Conservation (phyloP, 768 basidiomycete species). For the Hygrophorus russula region DNA sequence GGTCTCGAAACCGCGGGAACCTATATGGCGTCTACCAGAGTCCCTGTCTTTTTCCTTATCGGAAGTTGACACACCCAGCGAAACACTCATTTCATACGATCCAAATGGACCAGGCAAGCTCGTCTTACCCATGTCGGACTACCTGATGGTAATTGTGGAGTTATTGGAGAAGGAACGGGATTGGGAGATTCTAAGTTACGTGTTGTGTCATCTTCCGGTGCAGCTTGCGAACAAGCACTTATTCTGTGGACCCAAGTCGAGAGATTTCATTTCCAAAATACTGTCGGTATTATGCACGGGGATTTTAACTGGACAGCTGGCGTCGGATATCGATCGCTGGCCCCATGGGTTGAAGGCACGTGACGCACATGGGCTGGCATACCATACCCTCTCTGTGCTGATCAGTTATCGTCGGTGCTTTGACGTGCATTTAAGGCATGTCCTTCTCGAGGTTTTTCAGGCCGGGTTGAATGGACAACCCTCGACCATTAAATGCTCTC, state of each 20-base stretch:
- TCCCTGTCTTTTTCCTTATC: conserved; percentile 40
- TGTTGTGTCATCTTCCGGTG: conserved; percentile 81
- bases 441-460: conserved; percentile 65
- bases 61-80: conserved; percentile 53
- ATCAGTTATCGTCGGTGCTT: conserved; percentile 81
- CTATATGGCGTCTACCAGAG: conserved; percentile 67
- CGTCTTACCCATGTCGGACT: conserved; percentile 65
- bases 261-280: conserved; percentile 49
- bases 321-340: conserved; percentile 44
- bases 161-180: conserved; percentile 68
- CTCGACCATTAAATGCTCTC: conserved; percentile 75
- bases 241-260: conserved; percentile 82
- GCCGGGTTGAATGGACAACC: conserved; percentile 59
- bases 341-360: conserved; percentile 52
- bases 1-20: conserved; percentile 25
- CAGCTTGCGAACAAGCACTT: conserved; percentile 94
- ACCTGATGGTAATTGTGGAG: conserved; percentile 49
- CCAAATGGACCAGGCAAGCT: conserved; percentile 30
- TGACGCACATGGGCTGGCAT: conserved; percentile 82
- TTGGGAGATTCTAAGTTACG: conserved; percentile 91
- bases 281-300: conserved; percentile 58
- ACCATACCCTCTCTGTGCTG: conserved; percentile 78
- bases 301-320: conserved; percentile 49
- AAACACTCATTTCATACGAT: conserved; percentile 57
- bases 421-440: conserved; percentile 50